Percentiles rank a stretch among this genome's conserved stretches.
phyloP scores from a whole-genome alignment of 1,139 yeast species.

The Kodamaea ohmeri region DNA sequence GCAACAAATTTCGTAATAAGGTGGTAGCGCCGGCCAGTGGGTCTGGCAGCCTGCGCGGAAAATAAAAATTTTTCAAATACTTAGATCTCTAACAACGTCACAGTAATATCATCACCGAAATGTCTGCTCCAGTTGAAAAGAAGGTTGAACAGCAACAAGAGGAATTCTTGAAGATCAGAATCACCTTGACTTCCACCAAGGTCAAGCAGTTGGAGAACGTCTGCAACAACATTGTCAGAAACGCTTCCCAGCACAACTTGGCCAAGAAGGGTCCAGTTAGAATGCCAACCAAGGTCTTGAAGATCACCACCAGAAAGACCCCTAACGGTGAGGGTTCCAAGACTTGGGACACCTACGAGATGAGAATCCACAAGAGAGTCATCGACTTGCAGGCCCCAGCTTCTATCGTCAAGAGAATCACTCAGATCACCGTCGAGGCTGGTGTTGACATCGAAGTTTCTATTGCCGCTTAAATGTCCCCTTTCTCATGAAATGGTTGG shows the following conservation, averaged over 20 bases:
- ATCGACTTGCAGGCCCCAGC: conserved; percentile 98
- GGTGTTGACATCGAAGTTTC: conserved; percentile 35
- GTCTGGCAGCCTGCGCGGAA: conserved; percentile 13
- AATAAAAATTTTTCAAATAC: conserved; percentile 11
- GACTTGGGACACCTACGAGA: conserved; percentile 99
- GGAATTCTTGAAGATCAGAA: conserved; percentile 96
- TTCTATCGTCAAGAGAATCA: conserved; percentile 88
- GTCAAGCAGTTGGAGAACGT: conserved; percentile 96
- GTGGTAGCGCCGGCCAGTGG: conserved; percentile 12
- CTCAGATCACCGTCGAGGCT: conserved; percentile 82
- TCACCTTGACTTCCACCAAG: conserved; percentile 98
- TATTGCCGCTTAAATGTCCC: conserved; percentile 27
- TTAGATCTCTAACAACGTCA: conserved; percentile 38
- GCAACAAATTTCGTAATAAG: conserved; percentile 1
- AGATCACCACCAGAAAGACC: conserved; percentile 99
- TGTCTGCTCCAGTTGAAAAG: conserved; percentile 78
- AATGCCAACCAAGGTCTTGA: conserved; percentile 98
- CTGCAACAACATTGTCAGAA: conserved; percentile 83
- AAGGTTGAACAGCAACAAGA: conserved; percentile 69
- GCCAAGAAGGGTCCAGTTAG: conserved; percentile 98
- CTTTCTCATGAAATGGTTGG: conserved; percentile 1
- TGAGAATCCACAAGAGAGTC: conserved; percentile 99
- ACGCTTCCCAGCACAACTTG: conserved; percentile 80
- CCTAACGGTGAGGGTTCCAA: conserved; percentile 99
- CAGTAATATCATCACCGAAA: conserved; percentile 42